A percentile compares a stretch with the other conserved stretches of the same genome.
Conservation (phyloP, 192 early-diverging fungal species). For the Glomus cerebriforme region DNA sequence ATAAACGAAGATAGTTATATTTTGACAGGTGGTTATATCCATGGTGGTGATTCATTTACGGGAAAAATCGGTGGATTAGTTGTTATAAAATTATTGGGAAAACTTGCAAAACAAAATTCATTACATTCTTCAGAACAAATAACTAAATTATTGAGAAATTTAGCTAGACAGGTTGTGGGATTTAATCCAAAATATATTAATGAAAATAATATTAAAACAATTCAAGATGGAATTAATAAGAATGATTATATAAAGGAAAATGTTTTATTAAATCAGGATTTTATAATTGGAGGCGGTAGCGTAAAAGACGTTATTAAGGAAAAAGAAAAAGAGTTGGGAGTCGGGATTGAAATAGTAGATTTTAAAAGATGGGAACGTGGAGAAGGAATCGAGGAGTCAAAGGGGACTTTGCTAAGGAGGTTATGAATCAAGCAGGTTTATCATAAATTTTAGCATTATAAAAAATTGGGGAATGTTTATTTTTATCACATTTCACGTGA, state of each 20-base stretch:
- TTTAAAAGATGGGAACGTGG: constrained; percentile 82
- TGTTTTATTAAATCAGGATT: constrained; percentile 72
- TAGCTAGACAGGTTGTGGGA: constrained; percentile 89
- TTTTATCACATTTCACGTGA: neutral
- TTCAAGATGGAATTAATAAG: constrained; percentile 45
- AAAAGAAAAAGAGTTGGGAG: constrained; percentile 45
- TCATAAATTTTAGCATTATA: too few species aligned
- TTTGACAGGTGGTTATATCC: constrained; percentile 69
- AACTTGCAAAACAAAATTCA: constrained; percentile 20
- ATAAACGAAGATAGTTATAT: constrained; percentile 33
- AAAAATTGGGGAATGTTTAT: too few species aligned
- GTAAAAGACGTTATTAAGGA: constrained; percentile 64
- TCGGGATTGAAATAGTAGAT: constrained; percentile 61
- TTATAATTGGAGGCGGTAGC: constrained; percentile 75
- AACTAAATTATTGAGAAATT: constrained; percentile 62
- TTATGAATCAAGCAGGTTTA: constrained; percentile 43
- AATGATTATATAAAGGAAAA: constrained; percentile 50
- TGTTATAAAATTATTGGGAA: constrained; percentile 50
- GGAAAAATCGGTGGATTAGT: constrained; percentile 84
- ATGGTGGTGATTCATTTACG: constrained; percentile 63
- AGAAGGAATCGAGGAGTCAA: constrained; percentile 82
- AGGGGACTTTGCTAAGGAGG: constrained; percentile 82
- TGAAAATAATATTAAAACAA: constrained; percentile 45
- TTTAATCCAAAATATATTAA: constrained; percentile 65
- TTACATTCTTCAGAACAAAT: constrained; percentile 37